These are phyloP conservation scores for Rhizoclosmatium globosum DNA, from an alignment of 192 early-diverging fungal species.

Conservation along the genomic window DNA sequence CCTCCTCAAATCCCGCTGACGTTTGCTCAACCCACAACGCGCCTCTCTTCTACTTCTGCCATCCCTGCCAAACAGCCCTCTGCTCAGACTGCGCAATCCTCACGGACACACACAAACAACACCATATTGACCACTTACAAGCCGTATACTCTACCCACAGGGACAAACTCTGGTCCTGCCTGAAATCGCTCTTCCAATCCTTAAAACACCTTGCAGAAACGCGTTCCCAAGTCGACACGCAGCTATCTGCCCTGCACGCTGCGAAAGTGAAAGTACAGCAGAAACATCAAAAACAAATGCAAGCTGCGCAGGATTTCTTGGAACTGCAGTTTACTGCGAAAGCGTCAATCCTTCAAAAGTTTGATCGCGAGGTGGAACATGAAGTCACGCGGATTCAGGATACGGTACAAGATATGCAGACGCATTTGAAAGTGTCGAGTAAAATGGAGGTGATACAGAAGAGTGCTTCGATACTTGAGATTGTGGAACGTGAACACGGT, in stretches of 20 bases:
- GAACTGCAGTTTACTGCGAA: constrained; percentile 3
- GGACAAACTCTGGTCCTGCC: background rate
- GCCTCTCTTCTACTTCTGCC: constrained; percentile 56
- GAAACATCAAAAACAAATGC: background rate
- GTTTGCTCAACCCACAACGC: constrained; percentile 38
- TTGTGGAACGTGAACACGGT: background rate
- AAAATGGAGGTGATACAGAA: constrained; percentile 33
- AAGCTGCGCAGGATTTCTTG: background rate
- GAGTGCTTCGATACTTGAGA: constrained; percentile 2
- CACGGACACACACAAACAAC: constrained; percentile 43
- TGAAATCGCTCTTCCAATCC: constrained; percentile 1
- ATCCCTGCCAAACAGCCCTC: constrained; percentile 45
- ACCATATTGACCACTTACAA: constrained; percentile 41
- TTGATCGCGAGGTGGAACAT: background rate
- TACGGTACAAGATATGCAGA: constrained; percentile 33
- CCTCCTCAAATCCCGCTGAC: background rate
- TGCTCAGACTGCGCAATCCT: constrained; percentile 61
- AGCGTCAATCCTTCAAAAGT: background rate
- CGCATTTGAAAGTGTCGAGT: background rate
- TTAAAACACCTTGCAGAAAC: constrained; percentile 14
- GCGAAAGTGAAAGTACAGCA: background rate
- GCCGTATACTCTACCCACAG: constrained; percentile 31
- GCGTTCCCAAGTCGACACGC: background rate
- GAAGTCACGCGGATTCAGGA: constrained; percentile 21
- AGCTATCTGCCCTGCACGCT: background rate